These are phyloP conservation scores for Pyricularia grisea DNA, from an alignment of 2,329 filamentous ascomycete genomes.

Conservation along the genomic window DNA sequence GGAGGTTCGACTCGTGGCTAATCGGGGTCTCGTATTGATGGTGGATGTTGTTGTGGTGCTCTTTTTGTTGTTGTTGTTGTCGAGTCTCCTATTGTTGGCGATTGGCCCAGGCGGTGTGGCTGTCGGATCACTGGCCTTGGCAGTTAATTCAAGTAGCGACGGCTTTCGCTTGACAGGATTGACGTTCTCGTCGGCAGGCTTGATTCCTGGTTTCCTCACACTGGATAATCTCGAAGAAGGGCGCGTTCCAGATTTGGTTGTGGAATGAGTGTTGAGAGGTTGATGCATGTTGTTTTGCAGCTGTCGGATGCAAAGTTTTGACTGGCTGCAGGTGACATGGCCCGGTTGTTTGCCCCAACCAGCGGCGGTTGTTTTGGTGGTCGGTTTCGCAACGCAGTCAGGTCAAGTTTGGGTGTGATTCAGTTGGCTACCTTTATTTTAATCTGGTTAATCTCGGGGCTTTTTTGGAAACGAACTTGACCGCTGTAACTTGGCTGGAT, in stretches of 20 bases:
- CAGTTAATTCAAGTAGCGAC: background rate
- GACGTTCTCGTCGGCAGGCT: background rate
- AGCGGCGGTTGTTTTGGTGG: background rate
- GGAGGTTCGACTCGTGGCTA: conserved; percentile 1
- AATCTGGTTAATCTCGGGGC: conserved; percentile 4
- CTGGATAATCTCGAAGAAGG: background rate
- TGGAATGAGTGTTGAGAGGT: conserved; percentile 2
- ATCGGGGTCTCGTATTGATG: background rate
- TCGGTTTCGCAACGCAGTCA: background rate
- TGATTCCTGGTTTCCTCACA: background rate
- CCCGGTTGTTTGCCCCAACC: conserved; percentile 1
- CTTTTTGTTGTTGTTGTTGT: conserved; percentile 14
- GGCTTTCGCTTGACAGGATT: conserved; percentile 2
- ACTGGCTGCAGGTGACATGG: conserved; percentile 6
- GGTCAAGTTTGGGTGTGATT: background rate
- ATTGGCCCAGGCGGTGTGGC: background rate
- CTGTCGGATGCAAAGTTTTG: conserved; percentile 2
- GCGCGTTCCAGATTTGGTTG: conserved; percentile 3
- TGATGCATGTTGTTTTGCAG: conserved; percentile 7
- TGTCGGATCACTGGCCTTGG: conserved; percentile 1
- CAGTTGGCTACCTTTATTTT: background rate
- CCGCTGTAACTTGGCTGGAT: background rate
- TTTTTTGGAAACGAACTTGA: conserved; percentile 3
- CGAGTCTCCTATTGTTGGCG: conserved; percentile 9
- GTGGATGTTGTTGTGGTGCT: conserved; percentile 5